Evolutionary conservation across 2,329 filamentous ascomycete species (phyloP).

Genomic region (Cercospora sp.): DNA sequence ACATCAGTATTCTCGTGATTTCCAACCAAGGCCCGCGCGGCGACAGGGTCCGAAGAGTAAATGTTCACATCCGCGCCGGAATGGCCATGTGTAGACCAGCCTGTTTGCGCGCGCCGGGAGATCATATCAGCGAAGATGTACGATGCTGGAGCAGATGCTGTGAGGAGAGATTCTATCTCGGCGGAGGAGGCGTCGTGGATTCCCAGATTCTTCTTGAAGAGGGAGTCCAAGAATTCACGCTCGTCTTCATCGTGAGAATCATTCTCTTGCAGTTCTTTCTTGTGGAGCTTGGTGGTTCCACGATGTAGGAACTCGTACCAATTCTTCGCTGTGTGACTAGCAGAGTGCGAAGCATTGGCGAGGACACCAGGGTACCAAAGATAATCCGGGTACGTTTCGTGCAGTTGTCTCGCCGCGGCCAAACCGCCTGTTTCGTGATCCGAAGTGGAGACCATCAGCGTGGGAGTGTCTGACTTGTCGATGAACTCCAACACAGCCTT

Average conservation of each 20-base stretch:
- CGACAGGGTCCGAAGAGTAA: constrained; percentile 72
- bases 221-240: constrained; percentile 66
- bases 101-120: constrained; percentile 81
- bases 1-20: constrained; percentile 97
- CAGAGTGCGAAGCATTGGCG: constrained; percentile 73
- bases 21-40: constrained; percentile 65
- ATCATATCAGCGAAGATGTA: constrained; percentile 80
- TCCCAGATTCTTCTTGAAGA: constrained; percentile 71
- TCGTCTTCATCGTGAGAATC: constrained; percentile 43
- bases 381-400: constrained; percentile 65
- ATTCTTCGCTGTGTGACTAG: constrained; percentile 60
- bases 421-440: constrained; percentile 97
- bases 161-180: constrained; percentile 68
- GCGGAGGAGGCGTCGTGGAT: constrained; percentile 67
- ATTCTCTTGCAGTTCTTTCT: background rate
- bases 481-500: constrained; percentile 81
- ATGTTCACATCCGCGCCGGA: constrained; percentile 91
- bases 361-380: constrained; percentile 82
- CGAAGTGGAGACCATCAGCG: constrained; percentile 82
- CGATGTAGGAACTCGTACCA: background rate
- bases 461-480: constrained; percentile 68
- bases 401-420: constrained; percentile 71
- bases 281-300: background rate
- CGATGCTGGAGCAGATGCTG: constrained; percentile 52
- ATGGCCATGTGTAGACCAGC: constrained; percentile 93